Percentiles rank a stretch among this genome's conserved stretches.
phyloP scores from a whole-genome alignment of 768 basidiomycete genomes.

The Rhodotorula babjevae region DNA sequence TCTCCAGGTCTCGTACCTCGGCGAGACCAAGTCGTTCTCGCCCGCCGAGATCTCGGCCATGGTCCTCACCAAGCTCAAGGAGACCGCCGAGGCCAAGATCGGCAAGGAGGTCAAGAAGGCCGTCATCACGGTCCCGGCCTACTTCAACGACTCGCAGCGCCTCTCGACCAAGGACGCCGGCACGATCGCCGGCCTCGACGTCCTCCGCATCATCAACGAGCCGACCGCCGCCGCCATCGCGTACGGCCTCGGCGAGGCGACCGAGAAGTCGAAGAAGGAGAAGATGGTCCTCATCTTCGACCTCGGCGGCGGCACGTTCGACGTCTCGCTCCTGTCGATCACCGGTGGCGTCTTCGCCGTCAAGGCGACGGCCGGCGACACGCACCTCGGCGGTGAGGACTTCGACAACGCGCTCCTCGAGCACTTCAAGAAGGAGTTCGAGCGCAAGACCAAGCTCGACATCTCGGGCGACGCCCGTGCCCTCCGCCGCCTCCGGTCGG shows the following conservation, averaged over 20 bases:
- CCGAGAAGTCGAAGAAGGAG: conserved; percentile 82
- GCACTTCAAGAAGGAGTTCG: conserved; percentile 99
- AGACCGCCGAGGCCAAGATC: conserved; percentile 97
- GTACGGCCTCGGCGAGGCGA: conserved; percentile 71
- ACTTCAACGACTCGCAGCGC: conserved; percentile 99
- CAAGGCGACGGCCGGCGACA: conserved; percentile 98
- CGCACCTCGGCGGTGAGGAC: conserved; percentile 98
- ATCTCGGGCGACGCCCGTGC: conserved; percentile 97
- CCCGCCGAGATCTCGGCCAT: conserved; percentile 99
- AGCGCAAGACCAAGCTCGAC: conserved; percentile 92
- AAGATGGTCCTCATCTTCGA: conserved; percentile 99
- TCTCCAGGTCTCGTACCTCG: conserved; percentile 74
- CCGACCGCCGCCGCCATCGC: conserved; percentile 99
- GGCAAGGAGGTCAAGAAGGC: conserved; percentile 94
- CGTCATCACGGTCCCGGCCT: conserved; percentile 92
- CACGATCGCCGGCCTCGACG: conserved; percentile 93
- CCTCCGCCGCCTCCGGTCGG: conserved; percentile 86
- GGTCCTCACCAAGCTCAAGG: conserved; percentile 99
- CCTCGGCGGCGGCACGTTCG: conserved; percentile 98
- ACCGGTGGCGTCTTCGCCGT: conserved; percentile 97
- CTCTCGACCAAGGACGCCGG: conserved; percentile 99
- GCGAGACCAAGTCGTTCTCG: conserved; percentile 91
- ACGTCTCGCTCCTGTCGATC: conserved; percentile 98
- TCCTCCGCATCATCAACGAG: conserved; percentile 99
- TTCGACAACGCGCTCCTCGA: conserved; percentile 98